phyloP scores from a whole-genome alignment of 768 basidiomycete genomes.

The Lactarius hengduanensis region DNA sequence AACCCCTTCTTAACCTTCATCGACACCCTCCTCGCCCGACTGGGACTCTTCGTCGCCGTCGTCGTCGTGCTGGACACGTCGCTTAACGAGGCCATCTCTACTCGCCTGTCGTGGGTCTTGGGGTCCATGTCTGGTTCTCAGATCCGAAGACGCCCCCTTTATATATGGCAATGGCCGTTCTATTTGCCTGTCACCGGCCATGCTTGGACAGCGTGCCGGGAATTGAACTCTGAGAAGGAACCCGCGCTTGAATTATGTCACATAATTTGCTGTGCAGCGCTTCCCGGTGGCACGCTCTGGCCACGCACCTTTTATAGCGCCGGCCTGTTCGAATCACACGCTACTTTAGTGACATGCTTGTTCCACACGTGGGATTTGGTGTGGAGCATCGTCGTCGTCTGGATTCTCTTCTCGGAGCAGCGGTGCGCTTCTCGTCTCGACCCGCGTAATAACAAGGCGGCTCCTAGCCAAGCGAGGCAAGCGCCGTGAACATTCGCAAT shows the following conservation, averaged over 20 bases:
- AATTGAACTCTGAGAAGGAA: not conserved
- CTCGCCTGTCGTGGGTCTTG: slow-evolving; percentile 12
- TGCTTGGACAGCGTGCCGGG: slow-evolving; percentile 21
- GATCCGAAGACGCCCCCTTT: slow-evolving; percentile 4
- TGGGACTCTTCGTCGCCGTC: slow-evolving; percentile 10
- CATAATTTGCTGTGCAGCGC: slow-evolving; percentile 22
- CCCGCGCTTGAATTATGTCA: not conserved
- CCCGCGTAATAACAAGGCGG: not conserved
- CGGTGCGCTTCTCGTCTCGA: not conserved
- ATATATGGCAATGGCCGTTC: slow-evolving; percentile 1
- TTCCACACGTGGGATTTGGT: not conserved
- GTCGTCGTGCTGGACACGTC: slow-evolving; percentile 2
- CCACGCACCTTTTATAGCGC: not conserved
- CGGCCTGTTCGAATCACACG: not conserved
- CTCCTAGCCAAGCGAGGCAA: not conserved
- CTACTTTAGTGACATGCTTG: not conserved
- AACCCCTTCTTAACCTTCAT: slow-evolving; percentile 28
- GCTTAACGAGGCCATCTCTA: slow-evolving; percentile 11
- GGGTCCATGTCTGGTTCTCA: slow-evolving; percentile 4
- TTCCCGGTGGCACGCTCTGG: not conserved
- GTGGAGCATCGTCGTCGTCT: not conserved
- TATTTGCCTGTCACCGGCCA: slow-evolving; percentile 16
- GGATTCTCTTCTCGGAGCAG: not conserved
- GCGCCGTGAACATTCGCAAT: not conserved
- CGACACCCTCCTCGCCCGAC: slow-evolving; percentile 28